phyloP scores from a whole-genome alignment of 202 grass and related monocot genomes.

The Carex sylvatica region DNA sequence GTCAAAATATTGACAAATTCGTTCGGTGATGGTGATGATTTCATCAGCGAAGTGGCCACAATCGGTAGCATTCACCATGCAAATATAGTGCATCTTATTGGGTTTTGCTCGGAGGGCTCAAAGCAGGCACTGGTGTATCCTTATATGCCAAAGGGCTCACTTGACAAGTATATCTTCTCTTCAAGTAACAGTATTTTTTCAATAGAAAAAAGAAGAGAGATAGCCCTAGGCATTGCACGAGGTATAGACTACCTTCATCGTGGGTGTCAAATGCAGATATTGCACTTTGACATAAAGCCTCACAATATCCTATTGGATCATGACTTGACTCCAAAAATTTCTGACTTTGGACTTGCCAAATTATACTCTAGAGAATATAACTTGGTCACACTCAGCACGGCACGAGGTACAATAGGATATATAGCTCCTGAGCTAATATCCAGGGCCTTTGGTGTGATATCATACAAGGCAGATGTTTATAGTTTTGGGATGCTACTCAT shows the following conservation, averaged over 20 bases:
- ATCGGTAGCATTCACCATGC: constrained; percentile 42
- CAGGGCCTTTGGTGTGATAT: constrained; percentile 40
- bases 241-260: constrained; percentile 42
- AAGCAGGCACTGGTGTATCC: constrained; percentile 35
- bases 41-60: constrained; percentile 36
- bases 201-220: constrained; percentile 26
- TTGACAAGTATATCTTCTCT: constrained; percentile 40
- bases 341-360: constrained; percentile 42
- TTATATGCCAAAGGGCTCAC: constrained; percentile 37
- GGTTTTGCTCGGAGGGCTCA: constrained; percentile 36
- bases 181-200: background rate
- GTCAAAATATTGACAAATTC: constrained; percentile 43
- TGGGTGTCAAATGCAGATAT: constrained; percentile 36
- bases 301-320: constrained; percentile 48
- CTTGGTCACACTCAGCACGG: constrained; percentile 34
- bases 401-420: constrained; percentile 46
- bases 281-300: constrained; percentile 54
- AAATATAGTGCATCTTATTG: constrained; percentile 38
- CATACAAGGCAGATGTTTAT: constrained; percentile 36
- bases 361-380: constrained; percentile 46
- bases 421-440: constrained; percentile 54
- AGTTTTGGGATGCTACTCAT: constrained; percentile 36
- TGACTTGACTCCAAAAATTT: constrained; percentile 40
- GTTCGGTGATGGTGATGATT: constrained; percentile 36
- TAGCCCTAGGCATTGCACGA: constrained; percentile 42